These are phyloP conservation scores for Dianthus caryophyllus DNA, from an alignment of 148 eudicot species.

Conservation along the genomic window DNA sequence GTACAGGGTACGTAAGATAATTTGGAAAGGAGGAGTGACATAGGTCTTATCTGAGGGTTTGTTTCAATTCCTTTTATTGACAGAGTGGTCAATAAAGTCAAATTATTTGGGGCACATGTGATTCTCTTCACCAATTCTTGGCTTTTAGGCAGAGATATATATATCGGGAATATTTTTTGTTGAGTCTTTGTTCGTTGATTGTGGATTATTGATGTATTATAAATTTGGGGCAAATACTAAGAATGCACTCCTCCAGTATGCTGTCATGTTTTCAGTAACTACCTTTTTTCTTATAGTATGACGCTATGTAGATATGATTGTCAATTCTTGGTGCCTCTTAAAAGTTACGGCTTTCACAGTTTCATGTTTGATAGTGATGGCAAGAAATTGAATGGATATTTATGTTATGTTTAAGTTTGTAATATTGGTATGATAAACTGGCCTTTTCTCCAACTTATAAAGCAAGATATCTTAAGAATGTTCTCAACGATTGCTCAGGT, in stretches of 20 bases:
- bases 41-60: neutral
- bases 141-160: slow-evolving; percentile 1
- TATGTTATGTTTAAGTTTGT: neutral
- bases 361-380: neutral
- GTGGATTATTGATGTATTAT: slow-evolving; percentile 4
- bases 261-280: neutral
- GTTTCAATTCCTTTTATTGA: neutral
- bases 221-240: neutral
- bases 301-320: neutral
- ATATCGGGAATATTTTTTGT: neutral
- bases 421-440: neutral
- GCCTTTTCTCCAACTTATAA: neutral
- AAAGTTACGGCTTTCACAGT: neutral
- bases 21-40: neutral
- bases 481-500: slow-evolving; percentile 41
- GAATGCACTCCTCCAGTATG: neutral
- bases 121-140: neutral
- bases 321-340: neutral
- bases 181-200: neutral
- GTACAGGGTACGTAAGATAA: too few species aligned
- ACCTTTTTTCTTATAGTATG: neutral
- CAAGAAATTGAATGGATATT: neutral
- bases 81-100: neutral
- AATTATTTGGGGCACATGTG: neutral
- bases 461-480: neutral